A percentile compares a stretch with the other conserved stretches of the same genome.
Evolutionary conservation across 1,284 basidiomycete genomes (phyloP).

Genomic region (Mycena citricolor): DNA sequence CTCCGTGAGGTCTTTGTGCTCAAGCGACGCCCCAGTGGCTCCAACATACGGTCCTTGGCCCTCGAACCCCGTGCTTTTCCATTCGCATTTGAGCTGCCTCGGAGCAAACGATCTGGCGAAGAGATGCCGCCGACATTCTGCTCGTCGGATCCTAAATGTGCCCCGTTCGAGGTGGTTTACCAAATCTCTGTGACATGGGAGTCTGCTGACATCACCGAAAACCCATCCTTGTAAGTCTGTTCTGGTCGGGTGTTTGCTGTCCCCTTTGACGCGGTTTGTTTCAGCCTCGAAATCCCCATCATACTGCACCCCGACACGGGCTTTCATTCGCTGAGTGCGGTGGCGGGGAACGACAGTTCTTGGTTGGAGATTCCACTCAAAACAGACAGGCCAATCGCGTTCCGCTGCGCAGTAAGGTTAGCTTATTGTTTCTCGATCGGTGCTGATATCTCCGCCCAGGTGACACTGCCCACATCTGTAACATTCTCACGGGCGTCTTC

Average conservation of each 20-base stretch:
- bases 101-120: constrained; percentile 47
- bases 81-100: constrained; percentile 60
- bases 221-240: constrained; percentile 48
- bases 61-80: constrained; percentile 44
- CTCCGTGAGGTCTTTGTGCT: constrained; percentile 52
- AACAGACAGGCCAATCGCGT: constrained; percentile 59
- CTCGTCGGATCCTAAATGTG: constrained; percentile 27
- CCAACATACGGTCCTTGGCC: constrained; percentile 35
- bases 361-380: constrained; percentile 70
- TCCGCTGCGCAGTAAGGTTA: constrained; percentile 59
- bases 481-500: constrained; percentile 58
- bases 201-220: constrained; percentile 42
- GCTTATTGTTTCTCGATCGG: neutral
- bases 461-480: constrained; percentile 62
- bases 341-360: constrained; percentile 41
- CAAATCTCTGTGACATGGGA: constrained; percentile 61
- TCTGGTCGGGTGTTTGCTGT: constrained; percentile 1
- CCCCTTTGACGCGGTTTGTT: constrained; percentile 15
- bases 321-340: constrained; percentile 57
- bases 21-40: constrained; percentile 41
- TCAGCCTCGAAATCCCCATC: constrained; percentile 63
- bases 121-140: constrained; percentile 63
- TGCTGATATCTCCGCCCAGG: constrained; percentile 34
- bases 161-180: constrained; percentile 50
- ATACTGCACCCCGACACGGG: constrained; percentile 57